Conservation (phyloP, 176 grass and related monocot genomes). For the Calamus simplicifolius region DNA sequence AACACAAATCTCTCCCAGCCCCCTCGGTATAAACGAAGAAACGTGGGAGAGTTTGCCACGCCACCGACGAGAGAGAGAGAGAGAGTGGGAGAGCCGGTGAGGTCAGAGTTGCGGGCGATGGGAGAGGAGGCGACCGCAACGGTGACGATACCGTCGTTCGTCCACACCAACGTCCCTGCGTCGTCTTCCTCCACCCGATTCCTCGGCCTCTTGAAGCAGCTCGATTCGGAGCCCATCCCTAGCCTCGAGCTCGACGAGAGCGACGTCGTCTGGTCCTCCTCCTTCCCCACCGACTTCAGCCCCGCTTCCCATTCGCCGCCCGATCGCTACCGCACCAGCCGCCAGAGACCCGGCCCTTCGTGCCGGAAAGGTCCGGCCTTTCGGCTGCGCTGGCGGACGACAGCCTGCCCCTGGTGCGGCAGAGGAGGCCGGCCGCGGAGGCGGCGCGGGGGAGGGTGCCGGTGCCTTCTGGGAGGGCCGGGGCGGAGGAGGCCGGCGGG, state of each 20-base stretch:
- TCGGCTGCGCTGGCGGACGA: conserved; percentile 31
- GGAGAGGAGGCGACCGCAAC: neutral
- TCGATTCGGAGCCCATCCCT: neutral
- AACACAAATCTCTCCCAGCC: no score
- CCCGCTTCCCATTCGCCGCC: neutral
- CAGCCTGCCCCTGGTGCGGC: neutral
- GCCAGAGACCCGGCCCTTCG: conserved; percentile 19
- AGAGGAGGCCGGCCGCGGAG: conserved; percentile 1
- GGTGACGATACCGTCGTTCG: conserved; percentile 20
- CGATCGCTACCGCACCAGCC: neutral
- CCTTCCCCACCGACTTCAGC: conserved; percentile 18
- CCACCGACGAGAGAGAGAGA: no score
- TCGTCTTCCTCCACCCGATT: conserved; percentile 22
- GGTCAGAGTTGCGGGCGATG: neutral
- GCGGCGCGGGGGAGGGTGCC: conserved; percentile 9
- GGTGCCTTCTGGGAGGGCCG: neutral
- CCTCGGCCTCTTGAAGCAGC: conserved; percentile 44
- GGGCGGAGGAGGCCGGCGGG: conserved; percentile 5
- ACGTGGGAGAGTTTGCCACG: no score
- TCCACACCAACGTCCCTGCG: neutral
- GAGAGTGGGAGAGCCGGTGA: neutral
- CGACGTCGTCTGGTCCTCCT: conserved; percentile 38
- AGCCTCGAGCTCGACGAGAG: conserved; percentile 51
- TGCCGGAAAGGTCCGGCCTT: conserved; percentile 43
- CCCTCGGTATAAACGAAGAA: no score